A percentile compares a stretch with the other conserved stretches of the same genome.
Evolutionary conservation across 441 rosid species (phyloP).

Genomic region (Populus hybrid): DNA sequence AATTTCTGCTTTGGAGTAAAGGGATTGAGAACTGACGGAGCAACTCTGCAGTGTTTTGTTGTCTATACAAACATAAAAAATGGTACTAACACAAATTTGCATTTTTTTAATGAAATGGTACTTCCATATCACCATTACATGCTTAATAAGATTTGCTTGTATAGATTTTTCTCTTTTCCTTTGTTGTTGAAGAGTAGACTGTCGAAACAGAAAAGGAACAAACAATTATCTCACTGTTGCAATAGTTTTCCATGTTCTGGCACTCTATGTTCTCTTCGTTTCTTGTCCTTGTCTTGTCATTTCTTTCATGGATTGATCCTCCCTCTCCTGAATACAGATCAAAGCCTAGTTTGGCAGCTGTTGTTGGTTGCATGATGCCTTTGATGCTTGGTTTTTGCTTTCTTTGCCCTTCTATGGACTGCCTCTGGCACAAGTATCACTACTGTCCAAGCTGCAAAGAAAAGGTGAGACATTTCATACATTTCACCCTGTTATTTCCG

Average conservation of each 20-base stretch:
- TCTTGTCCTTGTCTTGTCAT: neutral
- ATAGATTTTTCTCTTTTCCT: too few relatives aligned
- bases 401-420: constrained; percentile 91
- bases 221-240: neutral
- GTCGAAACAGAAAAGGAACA: neutral
- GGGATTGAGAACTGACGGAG: neutral
- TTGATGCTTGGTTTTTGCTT: constrained; percentile 71
- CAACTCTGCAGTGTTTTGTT: neutral
- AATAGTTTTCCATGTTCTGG: neutral
- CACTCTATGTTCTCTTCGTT: neutral
- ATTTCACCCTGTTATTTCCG: neutral
- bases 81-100: neutral
- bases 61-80: neutral
- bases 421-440: constrained; percentile 97
- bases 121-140: neutral
- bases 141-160: too few relatives aligned
- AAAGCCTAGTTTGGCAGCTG: constrained; percentile 61
- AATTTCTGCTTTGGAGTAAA: neutral
- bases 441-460: constrained; percentile 74
- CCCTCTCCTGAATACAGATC: constrained; percentile 33
- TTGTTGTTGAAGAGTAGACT: too few relatives aligned
- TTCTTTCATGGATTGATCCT: neutral
- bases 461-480: constrained; percentile 29
- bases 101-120: too few relatives aligned
- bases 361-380: constrained; percentile 76